Conservation (phyloP, 371 early-diverging fungal species). For the Sanchytrium tribonematis region DNA sequence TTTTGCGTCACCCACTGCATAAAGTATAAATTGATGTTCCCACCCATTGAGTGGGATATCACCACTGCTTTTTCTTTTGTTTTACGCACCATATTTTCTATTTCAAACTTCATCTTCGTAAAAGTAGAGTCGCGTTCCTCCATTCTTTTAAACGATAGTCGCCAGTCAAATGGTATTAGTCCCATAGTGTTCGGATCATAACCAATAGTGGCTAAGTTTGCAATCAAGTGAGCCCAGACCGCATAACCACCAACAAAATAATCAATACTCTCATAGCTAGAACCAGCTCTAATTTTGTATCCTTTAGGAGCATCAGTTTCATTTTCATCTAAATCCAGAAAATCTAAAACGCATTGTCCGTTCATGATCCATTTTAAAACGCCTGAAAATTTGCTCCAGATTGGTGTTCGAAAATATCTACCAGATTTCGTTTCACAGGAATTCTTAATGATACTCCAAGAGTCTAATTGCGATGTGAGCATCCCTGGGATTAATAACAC, state of each 20-base stretch:
- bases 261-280: slow-evolving; percentile 73
- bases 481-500: not conserved
- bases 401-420: not conserved
- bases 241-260: slow-evolving; percentile 78
- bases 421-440: not conserved
- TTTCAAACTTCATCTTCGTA: slow-evolving; percentile 35
- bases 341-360: slow-evolving; percentile 53
- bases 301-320: slow-evolving; percentile 53
- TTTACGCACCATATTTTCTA: slow-evolving; percentile 21
- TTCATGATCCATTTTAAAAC: slow-evolving; percentile 48
- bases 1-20: slow-evolving; percentile 43
- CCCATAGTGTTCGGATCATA: slow-evolving; percentile 65
- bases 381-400: not conserved
- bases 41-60: slow-evolving; percentile 30
- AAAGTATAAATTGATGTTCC: slow-evolving; percentile 46
- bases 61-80: slow-evolving; percentile 9
- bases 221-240: slow-evolving; percentile 65
- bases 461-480: not conserved
- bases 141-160: slow-evolving; percentile 47
- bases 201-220: slow-evolving; percentile 35
- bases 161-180: slow-evolving; percentile 76
- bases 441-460: not conserved
- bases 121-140: slow-evolving; percentile 63
- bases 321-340: slow-evolving; percentile 49
- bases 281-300: slow-evolving; percentile 53